Base-by-base conservation (phyloP, 2,329 filamentous ascomycete genomes). In the Apiospora sp. region DNA sequence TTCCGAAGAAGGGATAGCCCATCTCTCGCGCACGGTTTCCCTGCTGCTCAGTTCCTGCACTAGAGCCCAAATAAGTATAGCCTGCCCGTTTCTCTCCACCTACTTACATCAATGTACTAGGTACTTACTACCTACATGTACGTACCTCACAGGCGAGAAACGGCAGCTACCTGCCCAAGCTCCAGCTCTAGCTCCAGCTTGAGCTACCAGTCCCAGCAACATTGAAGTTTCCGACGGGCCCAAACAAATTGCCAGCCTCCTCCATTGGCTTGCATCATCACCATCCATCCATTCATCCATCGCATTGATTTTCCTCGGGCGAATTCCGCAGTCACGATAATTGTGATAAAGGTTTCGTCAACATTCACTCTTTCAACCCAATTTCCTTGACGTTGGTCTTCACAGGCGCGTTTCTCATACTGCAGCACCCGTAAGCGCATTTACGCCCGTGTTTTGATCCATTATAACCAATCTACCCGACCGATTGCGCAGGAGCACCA, bases 401-500 rank as follows among this genome's bases (percentile, higher is more conserved):
- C 37, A 41, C 58, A 10, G 22, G 58, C 30, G 58, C 58, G 58
- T n/a, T 41, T 22, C 58, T 37, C 30, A n/a, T 6, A 61, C 30
- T 22, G 16, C 14, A 37, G 12, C 6, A 37, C 22, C 30, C 30
- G 22, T 37, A 13, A 12, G 16, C 19, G 30, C 16, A 7, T 61
- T 37, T 12, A 30, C 54, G 54, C 27, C 54, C 19, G 54, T 37
- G 16, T 22, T n/a, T 37, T 8, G 22, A 37, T 37, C 7, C 30
- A 19, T 37, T 22, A 8, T 10, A 37, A 22, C 7, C 30, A 19
- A 22, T n/a, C n/a, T 27, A 27, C 37, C 46, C 44, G 1, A 49
- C 19, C 30, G 16, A 64, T 1, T n/a, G 8, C 58, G 34, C 19
- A 41, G 3, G 13, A 13, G 8, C 27, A 68, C 16, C 6, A 81